Conservation (phyloP, 164 flowering plant genomes). For the Kingdonia uniflora region DNA sequence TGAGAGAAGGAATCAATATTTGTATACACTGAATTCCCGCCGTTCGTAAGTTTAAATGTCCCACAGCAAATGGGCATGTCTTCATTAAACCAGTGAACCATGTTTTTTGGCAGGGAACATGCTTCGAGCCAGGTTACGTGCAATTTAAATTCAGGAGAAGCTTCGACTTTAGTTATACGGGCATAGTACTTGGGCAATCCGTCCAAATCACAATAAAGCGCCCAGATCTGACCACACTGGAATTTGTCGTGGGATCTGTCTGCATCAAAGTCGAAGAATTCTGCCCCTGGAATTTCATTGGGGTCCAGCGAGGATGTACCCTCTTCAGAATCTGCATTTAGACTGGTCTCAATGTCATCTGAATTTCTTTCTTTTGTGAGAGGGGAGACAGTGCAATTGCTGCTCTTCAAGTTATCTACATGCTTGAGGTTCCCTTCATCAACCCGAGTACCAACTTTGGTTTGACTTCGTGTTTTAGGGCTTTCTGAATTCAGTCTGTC, state of each 20-base stretch:
- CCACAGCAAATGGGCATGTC: constrained; percentile 55
- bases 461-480: not conserved
- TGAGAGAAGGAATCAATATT: constrained; percentile 36
- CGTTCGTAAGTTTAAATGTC: constrained; percentile 18
- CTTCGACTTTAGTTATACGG: constrained; percentile 23
- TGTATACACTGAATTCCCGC: constrained; percentile 3
- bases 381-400: constrained; percentile 9
- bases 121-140: constrained; percentile 31
- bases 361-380: constrained; percentile 11
- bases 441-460: not conserved
- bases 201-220: constrained; percentile 49
- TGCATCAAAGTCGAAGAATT: constrained; percentile 39
- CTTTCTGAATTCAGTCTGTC: not conserved
- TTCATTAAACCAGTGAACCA: constrained; percentile 30
- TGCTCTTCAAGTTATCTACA: not conserved
- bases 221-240: constrained; percentile 57
- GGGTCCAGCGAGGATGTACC: constrained; percentile 1
- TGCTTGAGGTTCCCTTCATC: not conserved
- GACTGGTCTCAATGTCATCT: not conserved
- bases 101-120: constrained; percentile 12
- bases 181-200: constrained; percentile 56
- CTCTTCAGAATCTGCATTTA: not conserved
- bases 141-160: constrained; percentile 23
- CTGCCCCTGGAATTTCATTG: constrained; percentile 31
- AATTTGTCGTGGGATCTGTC: constrained; percentile 32